These are phyloP conservation scores for Kwoniella pini DNA, from an alignment of 768 basidiomycete genomes.

Conservation along the genomic window DNA sequence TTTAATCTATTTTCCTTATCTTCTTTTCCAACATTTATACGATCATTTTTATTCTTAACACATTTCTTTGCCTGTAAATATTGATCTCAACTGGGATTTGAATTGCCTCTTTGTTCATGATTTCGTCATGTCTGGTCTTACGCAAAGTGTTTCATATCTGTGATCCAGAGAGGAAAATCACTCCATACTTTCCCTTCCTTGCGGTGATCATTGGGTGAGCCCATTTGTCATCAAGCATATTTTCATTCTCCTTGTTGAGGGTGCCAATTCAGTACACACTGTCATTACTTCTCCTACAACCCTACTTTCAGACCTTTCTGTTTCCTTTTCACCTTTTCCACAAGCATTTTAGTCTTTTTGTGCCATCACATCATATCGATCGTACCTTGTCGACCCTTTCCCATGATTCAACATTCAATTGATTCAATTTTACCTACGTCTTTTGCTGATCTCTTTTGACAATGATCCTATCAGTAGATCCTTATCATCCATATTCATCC, in stretches of 20 bases:
- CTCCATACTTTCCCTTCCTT: background rate
- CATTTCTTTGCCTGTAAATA: background rate
- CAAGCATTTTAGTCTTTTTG: too few species aligned
- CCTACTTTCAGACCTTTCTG: too few species aligned
- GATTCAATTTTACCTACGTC: background rate
- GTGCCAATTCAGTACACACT: too few species aligned
- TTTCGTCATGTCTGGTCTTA: conserved; percentile 9
- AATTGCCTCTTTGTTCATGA: conserved; percentile 4
- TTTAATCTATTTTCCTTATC: too few species aligned
- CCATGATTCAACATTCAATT: conserved; percentile 3
- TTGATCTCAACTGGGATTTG: background rate
- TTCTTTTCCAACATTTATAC: too few species aligned
- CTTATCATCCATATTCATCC: background rate
- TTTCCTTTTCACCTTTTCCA: too few species aligned
- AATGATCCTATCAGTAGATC: conserved; percentile 1
- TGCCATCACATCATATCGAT: background rate
- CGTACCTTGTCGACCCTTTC: background rate
- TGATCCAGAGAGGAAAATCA: background rate
- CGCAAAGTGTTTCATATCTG: conserved; percentile 1
- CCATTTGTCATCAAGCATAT: too few species aligned
- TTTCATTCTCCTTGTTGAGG: too few species aligned
- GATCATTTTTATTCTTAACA: too few species aligned
- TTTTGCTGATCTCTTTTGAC: conserved; percentile 2
- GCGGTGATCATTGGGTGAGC: background rate
- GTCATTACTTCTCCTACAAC: too few species aligned